Percentiles rank a stretch among this genome's conserved stretches.
phyloP scores from a whole-genome alignment of 805 yeast genomes.

The Yamadazyma endophytica region DNA sequence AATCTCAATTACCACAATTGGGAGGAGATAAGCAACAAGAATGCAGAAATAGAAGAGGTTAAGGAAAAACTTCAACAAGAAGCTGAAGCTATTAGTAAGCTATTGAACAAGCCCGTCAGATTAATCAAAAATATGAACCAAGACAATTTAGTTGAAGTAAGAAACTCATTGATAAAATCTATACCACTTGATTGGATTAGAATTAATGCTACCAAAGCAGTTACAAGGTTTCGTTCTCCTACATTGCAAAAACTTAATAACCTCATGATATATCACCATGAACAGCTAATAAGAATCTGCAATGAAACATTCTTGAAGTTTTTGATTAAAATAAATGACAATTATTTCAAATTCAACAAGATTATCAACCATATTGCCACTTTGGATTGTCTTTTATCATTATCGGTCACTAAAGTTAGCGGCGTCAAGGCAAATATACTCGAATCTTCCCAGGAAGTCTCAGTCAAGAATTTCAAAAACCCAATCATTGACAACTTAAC shows the following conservation, averaged over 20 bases:
- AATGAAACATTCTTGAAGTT: constrained; percentile 45
- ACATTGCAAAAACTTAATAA: constrained; percentile 47
- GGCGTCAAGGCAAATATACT: constrained; percentile 47
- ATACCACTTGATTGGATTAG: constrained; percentile 78
- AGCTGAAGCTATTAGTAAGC: constrained; percentile 39
- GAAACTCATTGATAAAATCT: constrained; percentile 50
- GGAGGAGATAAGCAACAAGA: constrained; percentile 34
- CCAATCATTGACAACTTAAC: constrained; percentile 58
- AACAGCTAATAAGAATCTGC: constrained; percentile 42
- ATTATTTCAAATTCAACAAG: constrained; percentile 30
- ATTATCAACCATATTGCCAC: constrained; percentile 47
- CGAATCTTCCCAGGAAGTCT: constrained; percentile 34
- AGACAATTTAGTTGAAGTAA: constrained; percentile 72
- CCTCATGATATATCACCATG: constrained; percentile 57
- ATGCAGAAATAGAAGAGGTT: constrained; percentile 36
- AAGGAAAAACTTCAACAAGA: constrained; percentile 50
- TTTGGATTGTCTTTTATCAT: constrained; percentile 65
- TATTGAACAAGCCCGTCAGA: constrained; percentile 54
- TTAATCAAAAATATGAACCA: constrained; percentile 55
- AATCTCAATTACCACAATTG: constrained; percentile 30
- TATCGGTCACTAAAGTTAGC: constrained; percentile 47
- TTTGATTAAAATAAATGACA: constrained; percentile 28
- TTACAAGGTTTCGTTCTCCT: constrained; percentile 73
- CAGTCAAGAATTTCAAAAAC: constrained; percentile 56
- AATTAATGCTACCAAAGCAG: constrained; percentile 61